A percentile compares a stretch with the other conserved stretches of the same genome.
Evolutionary conservation across 768 basidiomycete species (phyloP).

Genomic region (Mycena chlorophos): DNA sequence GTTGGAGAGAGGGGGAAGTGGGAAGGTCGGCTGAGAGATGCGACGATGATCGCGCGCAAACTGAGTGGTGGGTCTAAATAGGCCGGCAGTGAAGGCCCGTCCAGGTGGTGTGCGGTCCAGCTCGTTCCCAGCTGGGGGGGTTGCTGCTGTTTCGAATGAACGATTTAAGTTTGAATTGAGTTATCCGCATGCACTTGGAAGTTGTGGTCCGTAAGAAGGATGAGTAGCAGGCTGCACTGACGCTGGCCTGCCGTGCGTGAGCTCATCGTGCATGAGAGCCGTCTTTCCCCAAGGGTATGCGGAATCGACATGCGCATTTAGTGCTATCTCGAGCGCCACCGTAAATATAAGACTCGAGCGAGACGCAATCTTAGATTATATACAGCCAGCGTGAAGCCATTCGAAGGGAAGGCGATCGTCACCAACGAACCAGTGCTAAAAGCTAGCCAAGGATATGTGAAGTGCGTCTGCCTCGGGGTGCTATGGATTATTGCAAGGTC

Average conservation of each 20-base stretch:
- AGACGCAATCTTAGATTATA: slow-evolving; percentile 15
- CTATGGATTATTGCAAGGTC: background rate
- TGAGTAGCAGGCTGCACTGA: slow-evolving; percentile 25
- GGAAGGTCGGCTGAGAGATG: slow-evolving; percentile 22
- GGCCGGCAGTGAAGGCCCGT: background rate
- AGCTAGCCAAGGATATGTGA: slow-evolving; percentile 20
- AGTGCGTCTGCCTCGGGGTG: slow-evolving; percentile 13
- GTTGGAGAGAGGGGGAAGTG: slow-evolving; percentile 24
- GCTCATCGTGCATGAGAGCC: slow-evolving; percentile 22
- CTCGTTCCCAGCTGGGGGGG: slow-evolving; percentile 16
- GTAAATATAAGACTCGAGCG: too few species aligned
- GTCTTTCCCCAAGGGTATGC: slow-evolving; percentile 5
- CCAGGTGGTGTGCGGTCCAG: background rate
- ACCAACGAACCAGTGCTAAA: slow-evolving; percentile 16
- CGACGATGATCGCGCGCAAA: slow-evolving; percentile 2
- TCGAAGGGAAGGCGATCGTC: slow-evolving; percentile 12
- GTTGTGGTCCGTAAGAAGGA: slow-evolving; percentile 37
- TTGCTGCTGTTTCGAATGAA: slow-evolving; percentile 43
- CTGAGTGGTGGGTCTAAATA: slow-evolving; percentile 18
- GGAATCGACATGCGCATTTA: background rate
- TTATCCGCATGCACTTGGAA: slow-evolving; percentile 49
- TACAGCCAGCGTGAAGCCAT: slow-evolving; percentile 9
- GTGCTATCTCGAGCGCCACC: background rate
- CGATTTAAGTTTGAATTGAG: slow-evolving; percentile 60
- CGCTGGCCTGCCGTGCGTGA: slow-evolving; percentile 12